These are phyloP conservation scores for Allantophomopsis cytisporea DNA, from an alignment of 2,329 filamentous ascomycete species.

Conservation along the genomic window DNA sequence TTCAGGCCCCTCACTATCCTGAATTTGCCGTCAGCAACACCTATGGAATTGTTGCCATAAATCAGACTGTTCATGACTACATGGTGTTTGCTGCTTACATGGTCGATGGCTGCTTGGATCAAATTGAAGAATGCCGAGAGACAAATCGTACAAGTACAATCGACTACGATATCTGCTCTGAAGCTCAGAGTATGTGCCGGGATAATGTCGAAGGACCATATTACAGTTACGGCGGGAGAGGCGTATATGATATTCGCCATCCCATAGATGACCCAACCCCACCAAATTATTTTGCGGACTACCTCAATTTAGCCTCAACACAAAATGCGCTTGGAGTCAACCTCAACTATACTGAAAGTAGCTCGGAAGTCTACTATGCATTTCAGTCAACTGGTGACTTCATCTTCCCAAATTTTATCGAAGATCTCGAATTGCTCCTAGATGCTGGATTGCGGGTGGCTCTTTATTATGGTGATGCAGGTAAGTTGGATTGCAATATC, in stretches of 20 bases:
- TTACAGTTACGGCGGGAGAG: conserved; percentile 21
- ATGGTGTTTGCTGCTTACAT: conserved; percentile 34
- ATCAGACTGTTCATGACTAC: conserved; percentile 32
- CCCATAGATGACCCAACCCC: conserved; percentile 35
- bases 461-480: conserved; percentile 41
- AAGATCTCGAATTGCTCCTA: conserved; percentile 28
- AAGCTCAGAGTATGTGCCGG: conserved; percentile 38
- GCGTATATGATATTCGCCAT: conserved; percentile 37
- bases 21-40: conserved; percentile 35
- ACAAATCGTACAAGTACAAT: conserved; percentile 27
- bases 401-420: conserved; percentile 43
- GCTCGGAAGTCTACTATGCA: conserved; percentile 24
- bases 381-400: conserved; percentile 41
- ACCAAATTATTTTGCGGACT: conserved; percentile 30
- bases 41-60: conserved; percentile 14
- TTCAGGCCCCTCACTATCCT: conserved; percentile 30
- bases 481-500: conserved; percentile 8
- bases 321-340: conserved; percentile 33
- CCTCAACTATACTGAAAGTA: conserved; percentile 23
- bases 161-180: conserved; percentile 27
- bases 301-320: conserved; percentile 27
- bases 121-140: conserved; percentile 30
- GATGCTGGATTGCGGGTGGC: conserved; percentile 33
- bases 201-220: conserved; percentile 35
- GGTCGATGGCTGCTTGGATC: conserved; percentile 22